Conservation (phyloP, 2,329 filamentous ascomycete species). For the Diaporthe aspalathi region DNA sequence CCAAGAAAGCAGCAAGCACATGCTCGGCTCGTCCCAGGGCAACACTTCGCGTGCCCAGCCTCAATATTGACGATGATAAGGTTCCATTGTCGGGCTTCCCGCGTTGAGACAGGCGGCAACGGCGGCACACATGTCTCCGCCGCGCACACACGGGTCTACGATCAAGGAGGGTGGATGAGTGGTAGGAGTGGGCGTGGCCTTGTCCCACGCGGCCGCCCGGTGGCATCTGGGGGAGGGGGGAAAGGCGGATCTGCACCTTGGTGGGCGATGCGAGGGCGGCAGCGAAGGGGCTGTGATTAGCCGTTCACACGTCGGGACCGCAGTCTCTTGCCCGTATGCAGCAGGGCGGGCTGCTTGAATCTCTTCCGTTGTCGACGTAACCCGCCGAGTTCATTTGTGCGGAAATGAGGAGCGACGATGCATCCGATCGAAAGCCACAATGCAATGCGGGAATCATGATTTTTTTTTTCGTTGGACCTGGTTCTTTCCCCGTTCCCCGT, state of each 20-base stretch:
- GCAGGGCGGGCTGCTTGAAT: background rate
- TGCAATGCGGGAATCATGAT: conserved; percentile 8
- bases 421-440: conserved; percentile 22
- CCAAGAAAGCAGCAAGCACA: background rate
- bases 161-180: background rate
- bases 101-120: background rate
- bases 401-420: conserved; percentile 12
- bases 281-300: background rate
- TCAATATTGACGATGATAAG: background rate
- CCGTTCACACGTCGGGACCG: background rate
- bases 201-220: background rate
- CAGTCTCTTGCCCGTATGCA: conserved; percentile 18
- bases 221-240: background rate
- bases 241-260: background rate
- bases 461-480: background rate
- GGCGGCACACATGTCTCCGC: background rate
- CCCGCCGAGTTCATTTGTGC: conserved; percentile 13
- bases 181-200: background rate
- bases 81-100: background rate
- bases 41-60: conserved; percentile 25
- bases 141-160: background rate
- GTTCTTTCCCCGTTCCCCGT: too few species aligned
- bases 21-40: background rate
- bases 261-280: background rate
- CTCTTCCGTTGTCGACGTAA: background rate